Conservation (phyloP, 73 alveolate species). For the Blepharisma stoltei region DNA sequence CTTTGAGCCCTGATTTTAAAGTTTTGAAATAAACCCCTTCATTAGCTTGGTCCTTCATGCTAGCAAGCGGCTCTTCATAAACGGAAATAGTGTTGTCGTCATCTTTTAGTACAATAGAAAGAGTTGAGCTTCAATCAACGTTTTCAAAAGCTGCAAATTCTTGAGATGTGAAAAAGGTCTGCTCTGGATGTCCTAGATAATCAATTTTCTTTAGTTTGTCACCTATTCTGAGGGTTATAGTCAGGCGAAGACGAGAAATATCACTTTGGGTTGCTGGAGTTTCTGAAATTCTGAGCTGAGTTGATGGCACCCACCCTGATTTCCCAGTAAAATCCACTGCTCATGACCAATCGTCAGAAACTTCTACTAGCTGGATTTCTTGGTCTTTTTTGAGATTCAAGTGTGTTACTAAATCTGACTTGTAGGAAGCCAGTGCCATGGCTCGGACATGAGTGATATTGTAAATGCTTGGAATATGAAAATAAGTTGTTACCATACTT, state of each 20-base stretch:
- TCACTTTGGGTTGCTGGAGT: neutral
- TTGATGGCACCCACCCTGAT: conserved; percentile 11
- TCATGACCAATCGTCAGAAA: conserved; percentile 14
- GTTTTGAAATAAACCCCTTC: neutral
- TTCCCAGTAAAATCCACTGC: neutral
- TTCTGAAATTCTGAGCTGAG: neutral
- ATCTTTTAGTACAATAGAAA: neutral
- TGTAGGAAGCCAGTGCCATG: neutral
- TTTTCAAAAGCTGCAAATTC: conserved; percentile 10
- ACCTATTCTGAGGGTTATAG: conserved; percentile 6
- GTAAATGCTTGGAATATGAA: neutral
- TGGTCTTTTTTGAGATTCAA: conserved; percentile 24
- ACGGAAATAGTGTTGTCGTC: neutral
- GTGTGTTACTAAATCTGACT: conserved; percentile 10
- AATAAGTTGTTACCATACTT: neutral
- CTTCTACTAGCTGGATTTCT: neutral
- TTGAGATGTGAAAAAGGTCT: neutral
- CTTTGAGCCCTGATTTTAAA: neutral
- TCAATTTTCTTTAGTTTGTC: neutral
- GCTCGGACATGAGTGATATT: conserved; percentile 4
- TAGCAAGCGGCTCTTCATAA: neutral
- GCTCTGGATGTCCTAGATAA: neutral
- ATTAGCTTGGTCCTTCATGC: neutral
- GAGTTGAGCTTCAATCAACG: neutral
- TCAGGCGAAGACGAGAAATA: neutral